These are phyloP conservation scores for Suillus weaverae DNA, from an alignment of 768 basidiomycete genomes.

Conservation along the genomic window DNA sequence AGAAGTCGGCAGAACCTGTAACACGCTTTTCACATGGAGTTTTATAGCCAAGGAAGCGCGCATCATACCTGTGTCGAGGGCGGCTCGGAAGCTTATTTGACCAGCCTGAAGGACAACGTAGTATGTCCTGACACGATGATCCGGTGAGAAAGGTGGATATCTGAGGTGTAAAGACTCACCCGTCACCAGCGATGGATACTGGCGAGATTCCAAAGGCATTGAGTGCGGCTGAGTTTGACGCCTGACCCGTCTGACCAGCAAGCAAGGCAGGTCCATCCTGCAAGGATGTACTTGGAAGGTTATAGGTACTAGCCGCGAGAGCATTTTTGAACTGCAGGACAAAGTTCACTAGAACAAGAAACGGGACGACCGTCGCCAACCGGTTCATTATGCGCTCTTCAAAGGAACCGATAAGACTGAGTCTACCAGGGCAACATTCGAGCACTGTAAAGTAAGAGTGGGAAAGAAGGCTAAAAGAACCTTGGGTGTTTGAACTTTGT, in stretches of 20 bases:
- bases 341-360: constrained; percentile 12
- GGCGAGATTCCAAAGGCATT: constrained; percentile 42
- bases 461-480: background rate
- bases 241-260: constrained; percentile 6
- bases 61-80: constrained; percentile 70
- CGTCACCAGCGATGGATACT: constrained; percentile 48
- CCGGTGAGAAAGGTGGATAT: constrained; percentile 6
- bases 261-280: constrained; percentile 6
- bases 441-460: background rate
- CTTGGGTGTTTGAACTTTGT: background rate
- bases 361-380: background rate
- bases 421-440: constrained; percentile 24
- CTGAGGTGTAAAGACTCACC: constrained; percentile 31
- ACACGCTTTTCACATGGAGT: background rate
- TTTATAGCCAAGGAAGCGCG: constrained; percentile 20
- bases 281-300: constrained; percentile 14
- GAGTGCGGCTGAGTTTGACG: constrained; percentile 18
- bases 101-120: constrained; percentile 62
- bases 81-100: constrained; percentile 63
- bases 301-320: constrained; percentile 7
- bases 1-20: constrained; percentile 49
- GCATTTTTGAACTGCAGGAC: constrained; percentile 13
- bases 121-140: constrained; percentile 53
- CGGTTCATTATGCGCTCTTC: constrained; percentile 22
- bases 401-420: constrained; percentile 6